phyloP scores from a whole-genome alignment of 1,284 basidiomycete species.

The Vanrija pseudolonga region DNA sequence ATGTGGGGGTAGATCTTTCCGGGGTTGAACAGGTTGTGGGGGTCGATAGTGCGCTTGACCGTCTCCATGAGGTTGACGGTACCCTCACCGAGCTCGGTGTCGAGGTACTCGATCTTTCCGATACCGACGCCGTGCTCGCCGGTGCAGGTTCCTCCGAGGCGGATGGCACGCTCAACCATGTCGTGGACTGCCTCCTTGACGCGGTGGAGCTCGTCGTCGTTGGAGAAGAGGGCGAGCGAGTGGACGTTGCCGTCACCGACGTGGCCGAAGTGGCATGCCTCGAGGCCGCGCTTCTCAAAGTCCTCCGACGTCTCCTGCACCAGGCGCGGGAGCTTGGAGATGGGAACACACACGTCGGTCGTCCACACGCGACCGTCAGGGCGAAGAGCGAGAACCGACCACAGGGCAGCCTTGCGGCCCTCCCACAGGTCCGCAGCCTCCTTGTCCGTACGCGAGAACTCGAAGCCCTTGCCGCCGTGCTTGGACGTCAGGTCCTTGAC shows the following conservation, averaged over 20 bases:
- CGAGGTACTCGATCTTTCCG: slow-evolving; percentile 63
- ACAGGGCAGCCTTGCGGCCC: slow-evolving; percentile 79
- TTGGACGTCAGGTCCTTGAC: slow-evolving; percentile 60
- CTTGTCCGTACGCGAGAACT: slow-evolving; percentile 62
- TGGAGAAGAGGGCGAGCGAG: slow-evolving; percentile 34
- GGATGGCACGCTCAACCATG: slow-evolving; percentile 52
- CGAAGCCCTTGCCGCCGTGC: slow-evolving; percentile 67
- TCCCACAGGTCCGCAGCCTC: slow-evolving; percentile 77
- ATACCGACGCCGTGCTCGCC: slow-evolving; percentile 84
- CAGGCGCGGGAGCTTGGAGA: slow-evolving; percentile 70
- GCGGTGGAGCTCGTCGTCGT: slow-evolving; percentile 40
- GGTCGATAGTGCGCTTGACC: slow-evolving; percentile 68
- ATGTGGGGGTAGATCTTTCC: slow-evolving; percentile 58
- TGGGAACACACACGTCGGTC: slow-evolving; percentile 84
- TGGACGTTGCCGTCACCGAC: slow-evolving; percentile 72
- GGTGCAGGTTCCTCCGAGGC: slow-evolving; percentile 53
- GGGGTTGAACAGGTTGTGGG: slow-evolving; percentile 72
- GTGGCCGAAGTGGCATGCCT: slow-evolving; percentile 58
- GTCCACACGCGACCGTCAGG: slow-evolving; percentile 66
- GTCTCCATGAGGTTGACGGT: slow-evolving; percentile 76
- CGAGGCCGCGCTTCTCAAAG: slow-evolving; percentile 58
- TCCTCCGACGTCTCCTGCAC: slow-evolving; percentile 74
- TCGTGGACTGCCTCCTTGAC: slow-evolving; percentile 51
- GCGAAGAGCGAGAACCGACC: slow-evolving; percentile 64
- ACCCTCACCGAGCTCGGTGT: slow-evolving; percentile 67